phyloP scores from a whole-genome alignment of 208 protist genomes.

The Histomonas meleagridis region DNA sequence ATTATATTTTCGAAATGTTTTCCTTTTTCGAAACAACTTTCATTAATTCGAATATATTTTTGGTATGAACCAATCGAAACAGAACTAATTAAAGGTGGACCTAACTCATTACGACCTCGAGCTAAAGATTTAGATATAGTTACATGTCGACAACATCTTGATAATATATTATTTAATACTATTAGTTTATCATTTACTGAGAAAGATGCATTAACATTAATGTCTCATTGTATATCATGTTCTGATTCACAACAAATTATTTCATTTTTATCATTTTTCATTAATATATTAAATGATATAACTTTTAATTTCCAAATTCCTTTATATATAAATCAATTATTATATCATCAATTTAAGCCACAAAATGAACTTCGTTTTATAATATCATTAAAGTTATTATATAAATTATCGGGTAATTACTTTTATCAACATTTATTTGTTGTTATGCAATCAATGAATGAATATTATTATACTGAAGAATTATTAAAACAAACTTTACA shows the following conservation, averaged over 20 bases:
- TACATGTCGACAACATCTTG: not conserved
- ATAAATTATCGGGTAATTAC: not conserved
- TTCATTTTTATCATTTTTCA: not conserved
- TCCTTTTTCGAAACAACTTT: not conserved
- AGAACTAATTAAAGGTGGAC: not conserved
- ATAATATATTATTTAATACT: not conserved
- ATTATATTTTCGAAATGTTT: not conserved
- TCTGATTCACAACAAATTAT: not conserved
- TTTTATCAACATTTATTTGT: not conserved
- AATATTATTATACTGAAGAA: not conserved
- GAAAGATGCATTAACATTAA: not conserved
- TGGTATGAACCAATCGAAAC: not conserved
- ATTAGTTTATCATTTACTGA: not conserved
- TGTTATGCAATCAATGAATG: not conserved
- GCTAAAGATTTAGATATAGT: not conserved
- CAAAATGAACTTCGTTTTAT: not conserved
- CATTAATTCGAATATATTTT: not conserved
- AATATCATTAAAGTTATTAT: not conserved
- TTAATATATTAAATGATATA: not conserved
- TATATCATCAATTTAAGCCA: constrained; percentile 29
- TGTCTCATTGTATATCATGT: not conserved
- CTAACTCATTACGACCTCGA: not conserved
- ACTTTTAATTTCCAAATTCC: not conserved
- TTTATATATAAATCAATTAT: not conserved
- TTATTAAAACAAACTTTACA: not conserved